phyloP scores from a whole-genome alignment of 768 basidiomycete species.

The Sutorius australiensis region DNA sequence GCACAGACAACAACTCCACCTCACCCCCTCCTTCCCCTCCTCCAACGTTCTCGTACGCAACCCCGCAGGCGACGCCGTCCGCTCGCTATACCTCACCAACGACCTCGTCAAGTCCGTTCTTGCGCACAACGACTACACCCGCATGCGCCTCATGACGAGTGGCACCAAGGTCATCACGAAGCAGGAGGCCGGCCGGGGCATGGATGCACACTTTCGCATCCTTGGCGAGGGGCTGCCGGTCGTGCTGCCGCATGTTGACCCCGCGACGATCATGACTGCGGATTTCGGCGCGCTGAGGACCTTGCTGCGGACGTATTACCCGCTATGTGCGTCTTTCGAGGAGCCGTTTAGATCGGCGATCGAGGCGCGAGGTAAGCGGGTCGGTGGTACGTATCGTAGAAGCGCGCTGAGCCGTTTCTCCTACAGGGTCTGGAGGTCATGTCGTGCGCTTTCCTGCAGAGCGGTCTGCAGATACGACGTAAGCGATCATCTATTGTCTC shows the following conservation, averaged over 20 bases:
- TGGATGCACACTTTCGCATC: slow-evolving; percentile 64
- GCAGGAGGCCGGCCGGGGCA: slow-evolving; percentile 71
- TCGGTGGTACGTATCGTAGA: slow-evolving; percentile 38
- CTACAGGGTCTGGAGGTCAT: slow-evolving; percentile 62
- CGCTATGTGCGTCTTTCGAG: slow-evolving; percentile 60
- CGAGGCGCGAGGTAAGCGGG: slow-evolving; percentile 46
- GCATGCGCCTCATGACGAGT: slow-evolving; percentile 84
- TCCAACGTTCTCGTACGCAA: slow-evolving; percentile 85
- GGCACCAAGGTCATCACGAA: slow-evolving; percentile 92
- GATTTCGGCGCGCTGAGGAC: slow-evolving; percentile 55
- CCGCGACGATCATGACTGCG: slow-evolving; percentile 54
- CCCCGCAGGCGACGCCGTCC: slow-evolving; percentile 62
- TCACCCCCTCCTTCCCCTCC: slow-evolving; percentile 67
- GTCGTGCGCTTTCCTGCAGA: slow-evolving; percentile 66
- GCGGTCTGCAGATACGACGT: slow-evolving; percentile 51
- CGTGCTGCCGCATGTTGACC: slow-evolving; percentile 77
- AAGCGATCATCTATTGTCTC: slow-evolving; percentile 24
- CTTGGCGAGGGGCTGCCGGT: slow-evolving; percentile 83
- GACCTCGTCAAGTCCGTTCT: slow-evolving; percentile 80
- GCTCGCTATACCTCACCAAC: slow-evolving; percentile 87
- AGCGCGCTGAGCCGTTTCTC: neutral
- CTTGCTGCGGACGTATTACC: slow-evolving; percentile 79
- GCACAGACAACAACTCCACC: slow-evolving; percentile 64
- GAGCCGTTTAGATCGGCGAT: slow-evolving; percentile 56
- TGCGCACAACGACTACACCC: slow-evolving; percentile 74